phyloP scores from a whole-genome alignment of 177 flowering plant genomes.

The Vitis hybrid region DNA sequence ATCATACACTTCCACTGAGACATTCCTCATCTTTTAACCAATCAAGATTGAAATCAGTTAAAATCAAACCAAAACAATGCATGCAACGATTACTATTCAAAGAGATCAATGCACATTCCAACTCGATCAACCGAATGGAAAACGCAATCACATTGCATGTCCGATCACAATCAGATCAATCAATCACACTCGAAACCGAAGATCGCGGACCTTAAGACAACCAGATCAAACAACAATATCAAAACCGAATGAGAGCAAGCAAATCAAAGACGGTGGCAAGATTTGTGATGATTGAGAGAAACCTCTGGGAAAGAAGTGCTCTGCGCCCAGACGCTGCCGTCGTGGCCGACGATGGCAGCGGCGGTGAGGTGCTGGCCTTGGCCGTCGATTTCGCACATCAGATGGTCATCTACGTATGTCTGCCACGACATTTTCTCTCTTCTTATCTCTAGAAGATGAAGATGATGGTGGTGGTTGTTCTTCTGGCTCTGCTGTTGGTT shows the following conservation, averaged over 20 bases:
- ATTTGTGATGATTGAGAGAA: no score
- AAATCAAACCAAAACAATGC: no score
- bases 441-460: background rate
- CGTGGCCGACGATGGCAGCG: constrained; percentile 70
- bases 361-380: constrained; percentile 42
- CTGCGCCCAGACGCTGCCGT: constrained; percentile 76
- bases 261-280: no score
- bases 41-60: no score
- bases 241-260: constrained; percentile 1
- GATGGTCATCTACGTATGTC: constrained; percentile 67
- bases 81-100: no score
- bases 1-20: no score
- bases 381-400: constrained; percentile 72
- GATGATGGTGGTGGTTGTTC: background rate
- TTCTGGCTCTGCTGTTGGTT: background rate
- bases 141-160: no score
- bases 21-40: no score
- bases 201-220: background rate
- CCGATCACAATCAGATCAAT: no score
- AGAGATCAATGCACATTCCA: no score
- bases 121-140: no score
- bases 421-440: constrained; percentile 67
- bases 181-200: no score
- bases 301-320: constrained; percentile 62
- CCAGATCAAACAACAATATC: background rate